phyloP scores from a whole-genome alignment of 345 rosid genomes.

The Acer negundo region DNA sequence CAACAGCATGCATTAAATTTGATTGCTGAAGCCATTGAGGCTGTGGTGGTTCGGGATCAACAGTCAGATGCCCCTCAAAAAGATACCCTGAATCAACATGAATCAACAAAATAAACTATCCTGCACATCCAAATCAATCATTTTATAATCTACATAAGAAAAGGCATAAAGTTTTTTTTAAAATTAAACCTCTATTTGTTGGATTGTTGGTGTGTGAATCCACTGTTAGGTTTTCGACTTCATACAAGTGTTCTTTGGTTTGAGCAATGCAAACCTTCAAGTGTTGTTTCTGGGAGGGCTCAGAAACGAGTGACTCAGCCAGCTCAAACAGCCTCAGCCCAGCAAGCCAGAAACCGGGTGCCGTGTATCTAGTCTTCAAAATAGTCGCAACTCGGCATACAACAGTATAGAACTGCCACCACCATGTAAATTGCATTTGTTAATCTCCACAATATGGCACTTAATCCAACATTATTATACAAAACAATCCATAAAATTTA shows the following conservation, averaged over 20 bases:
- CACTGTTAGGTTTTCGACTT: constrained; percentile 38
- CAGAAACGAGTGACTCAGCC: constrained; percentile 53
- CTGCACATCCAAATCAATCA: neutral
- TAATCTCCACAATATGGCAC: neutral
- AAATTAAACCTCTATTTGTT: constrained; percentile 45
- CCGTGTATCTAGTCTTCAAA: constrained; percentile 77
- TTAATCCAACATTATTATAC: too few relatives aligned
- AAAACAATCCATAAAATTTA: too few relatives aligned
- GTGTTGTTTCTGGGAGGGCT: constrained; percentile 61
- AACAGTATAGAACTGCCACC: constrained; percentile 61
- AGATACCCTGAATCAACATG: constrained; percentile 61
- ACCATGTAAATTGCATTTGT: neutral
- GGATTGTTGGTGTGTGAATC: constrained; percentile 27
- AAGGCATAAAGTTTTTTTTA: neutral
- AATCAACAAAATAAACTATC: neutral
- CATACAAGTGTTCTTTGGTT: constrained; percentile 66
- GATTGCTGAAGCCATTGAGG: constrained; percentile 86
- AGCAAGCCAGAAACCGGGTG: constrained; percentile 86
- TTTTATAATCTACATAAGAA: neutral
- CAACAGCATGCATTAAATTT: constrained; percentile 61
- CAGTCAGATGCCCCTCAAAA: constrained; percentile 92
- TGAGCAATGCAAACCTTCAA: constrained; percentile 64
- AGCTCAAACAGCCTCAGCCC: constrained; percentile 71
- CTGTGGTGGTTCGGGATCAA: constrained; percentile 92
- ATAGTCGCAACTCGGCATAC: constrained; percentile 85